phyloP scores from a whole-genome alignment of 2,329 filamentous ascomycete species.

The Scedosporium apiospermum region DNA sequence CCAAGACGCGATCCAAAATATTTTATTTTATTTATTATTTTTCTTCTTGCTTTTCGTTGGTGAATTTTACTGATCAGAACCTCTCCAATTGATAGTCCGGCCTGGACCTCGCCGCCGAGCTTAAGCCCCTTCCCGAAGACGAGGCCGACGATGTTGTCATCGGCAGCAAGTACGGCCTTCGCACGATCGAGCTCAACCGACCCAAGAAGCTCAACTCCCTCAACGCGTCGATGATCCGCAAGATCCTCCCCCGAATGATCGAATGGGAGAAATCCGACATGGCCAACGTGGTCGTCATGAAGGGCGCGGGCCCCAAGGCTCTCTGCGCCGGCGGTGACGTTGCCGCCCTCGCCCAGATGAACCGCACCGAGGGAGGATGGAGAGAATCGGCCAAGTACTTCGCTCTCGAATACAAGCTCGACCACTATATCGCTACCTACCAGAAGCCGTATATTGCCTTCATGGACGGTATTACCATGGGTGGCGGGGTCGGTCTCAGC shows the following conservation, averaged over 20 bases:
- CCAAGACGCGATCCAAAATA: background rate
- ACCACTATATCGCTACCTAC: constrained; percentile 93
- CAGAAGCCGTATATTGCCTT: constrained; percentile 86
- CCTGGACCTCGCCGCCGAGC: background rate
- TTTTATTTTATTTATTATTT: background rate
- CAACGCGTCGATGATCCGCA: constrained; percentile 88
- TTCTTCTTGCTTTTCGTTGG: background rate
- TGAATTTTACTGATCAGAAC: background rate
- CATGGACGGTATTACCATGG: constrained; percentile 98
- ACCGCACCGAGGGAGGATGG: constrained; percentile 62
- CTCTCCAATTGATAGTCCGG: background rate
- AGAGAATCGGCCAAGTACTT: constrained; percentile 77
- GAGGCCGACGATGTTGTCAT: constrained; percentile 89
- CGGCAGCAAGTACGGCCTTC: constrained; percentile 77
- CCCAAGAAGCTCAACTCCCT: constrained; percentile 87
- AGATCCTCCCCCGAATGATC: constrained; percentile 79
- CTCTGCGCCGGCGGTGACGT: constrained; percentile 96
- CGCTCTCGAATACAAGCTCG: constrained; percentile 86
- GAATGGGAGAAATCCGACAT: constrained; percentile 95
- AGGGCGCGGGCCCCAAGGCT: constrained; percentile 74
- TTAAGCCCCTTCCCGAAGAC: constrained; percentile 36
- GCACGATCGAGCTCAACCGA: constrained; percentile 88
- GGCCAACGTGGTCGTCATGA: constrained; percentile 86
- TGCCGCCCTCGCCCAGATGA: constrained; percentile 63
- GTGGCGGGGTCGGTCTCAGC: constrained; percentile 87